Base-by-base conservation (phyloP, 176 grass and related monocot species). In the Carex cristatella region DNA sequence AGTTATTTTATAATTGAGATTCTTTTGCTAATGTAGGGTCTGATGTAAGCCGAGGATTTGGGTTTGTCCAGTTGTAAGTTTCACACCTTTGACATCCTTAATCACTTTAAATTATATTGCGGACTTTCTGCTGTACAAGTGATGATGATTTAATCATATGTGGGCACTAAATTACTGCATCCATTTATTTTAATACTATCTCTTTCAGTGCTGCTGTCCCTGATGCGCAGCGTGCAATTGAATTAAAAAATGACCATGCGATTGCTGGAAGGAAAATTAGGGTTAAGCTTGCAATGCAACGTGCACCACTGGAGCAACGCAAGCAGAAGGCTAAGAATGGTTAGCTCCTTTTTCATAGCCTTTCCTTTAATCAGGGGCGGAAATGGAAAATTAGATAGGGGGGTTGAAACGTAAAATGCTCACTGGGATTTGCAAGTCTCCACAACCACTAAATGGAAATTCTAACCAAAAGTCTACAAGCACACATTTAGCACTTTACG, bases 61-160 rank as follows among this genome's bases (percentile, higher is more conserved):
- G 93, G 23, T 95, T 93, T 40, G 93, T 98, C 61, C 89, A 93
- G 78, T 95, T 94, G 95, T 98, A 87, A 94, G 93, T 93, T 71
- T 85, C 10, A 16, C 42, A 67, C 18, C 33, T 74, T 83, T 63
- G 11, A 65, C 18, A 28, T 82, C 18, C 5, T 28, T 83, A 2
- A 2, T 83, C 63, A 28, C 62, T 55, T 76, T 53, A 4, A 14
- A 76, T 55, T 76, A 53, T 8, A 31, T 32, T 76, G 19, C 49
- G 31, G 23, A 76, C 6, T 7, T 23, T 23, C 23, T 18, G 11
- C 53, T 35, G 28, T 32, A 58, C 30, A 35, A 33, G 28, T n/a
- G 14, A 58, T 35, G 51, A 58, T 4, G 6, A 35, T 57, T 35
- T 35, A 79, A 79, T 58, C 11, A 30, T 51, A 23, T 58, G 53